Evolutionary conservation across 345 rosid genomes (phyloP).

Genomic region (Euphorbia peplus): DNA sequence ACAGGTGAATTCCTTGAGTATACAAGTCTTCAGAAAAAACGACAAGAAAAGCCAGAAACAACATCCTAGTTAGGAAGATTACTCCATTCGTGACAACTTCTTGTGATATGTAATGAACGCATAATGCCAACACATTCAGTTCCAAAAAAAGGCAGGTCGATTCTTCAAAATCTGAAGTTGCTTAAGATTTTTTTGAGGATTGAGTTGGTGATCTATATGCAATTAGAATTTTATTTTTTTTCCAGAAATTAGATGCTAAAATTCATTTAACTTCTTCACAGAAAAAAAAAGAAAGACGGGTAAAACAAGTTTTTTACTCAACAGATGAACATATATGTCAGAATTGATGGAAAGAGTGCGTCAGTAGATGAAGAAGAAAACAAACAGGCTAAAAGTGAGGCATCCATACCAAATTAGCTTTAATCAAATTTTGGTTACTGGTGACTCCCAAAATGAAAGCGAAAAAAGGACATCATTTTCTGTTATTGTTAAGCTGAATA

Average conservation of each 20-base stretch:
- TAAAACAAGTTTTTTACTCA: not conserved
- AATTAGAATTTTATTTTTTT: not conserved
- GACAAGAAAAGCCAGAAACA: not conserved
- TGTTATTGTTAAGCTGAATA: not conserved
- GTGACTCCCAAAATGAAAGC: not conserved
- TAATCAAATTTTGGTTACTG: not conserved
- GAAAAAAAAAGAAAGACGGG: not conserved
- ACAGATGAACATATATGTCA: not conserved
- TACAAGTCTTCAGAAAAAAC: not conserved
- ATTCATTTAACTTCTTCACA: not conserved
- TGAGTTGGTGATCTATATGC: not conserved
- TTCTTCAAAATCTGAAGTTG: not conserved
- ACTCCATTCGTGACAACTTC: not conserved
- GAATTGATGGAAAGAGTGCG: not conserved
- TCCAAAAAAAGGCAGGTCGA: not conserved
- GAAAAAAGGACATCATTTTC: not conserved
- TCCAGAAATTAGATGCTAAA: not conserved
- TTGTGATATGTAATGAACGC: not conserved
- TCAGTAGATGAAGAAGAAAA: not conserved
- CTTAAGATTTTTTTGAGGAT: not conserved
- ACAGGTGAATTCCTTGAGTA: slow-evolving; percentile 9
- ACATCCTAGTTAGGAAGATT: not conserved
- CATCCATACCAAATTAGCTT: not conserved
- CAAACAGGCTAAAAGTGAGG: not conserved
- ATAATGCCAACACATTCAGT: not conserved